Evolutionary conservation across 2,329 filamentous ascomycete species (phyloP).

Genomic region (Ceratocystis cacaofunesta): DNA sequence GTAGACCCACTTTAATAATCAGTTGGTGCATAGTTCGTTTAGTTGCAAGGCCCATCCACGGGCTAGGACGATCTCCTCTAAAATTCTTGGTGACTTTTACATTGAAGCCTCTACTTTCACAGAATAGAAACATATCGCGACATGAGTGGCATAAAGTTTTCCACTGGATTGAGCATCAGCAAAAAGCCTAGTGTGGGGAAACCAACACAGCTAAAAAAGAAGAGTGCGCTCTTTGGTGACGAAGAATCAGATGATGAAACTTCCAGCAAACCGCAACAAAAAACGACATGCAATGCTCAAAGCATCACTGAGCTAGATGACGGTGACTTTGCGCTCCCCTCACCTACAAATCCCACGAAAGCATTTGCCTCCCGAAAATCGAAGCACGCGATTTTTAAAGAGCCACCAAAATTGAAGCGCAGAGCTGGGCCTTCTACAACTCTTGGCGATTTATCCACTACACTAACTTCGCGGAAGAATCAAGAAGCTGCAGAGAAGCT

Average conservation of each 20-base stretch:
- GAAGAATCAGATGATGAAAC: conserved; percentile 41
- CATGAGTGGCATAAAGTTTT: conserved; percentile 34
- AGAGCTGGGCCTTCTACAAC: conserved; percentile 29
- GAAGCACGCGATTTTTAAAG: conserved; percentile 19
- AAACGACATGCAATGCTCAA: conserved; percentile 27
- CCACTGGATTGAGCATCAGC: conserved; percentile 43
- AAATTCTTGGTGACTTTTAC: neutral
- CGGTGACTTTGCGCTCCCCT: conserved; percentile 14
- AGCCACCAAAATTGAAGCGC: conserved; percentile 21
- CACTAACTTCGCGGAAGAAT: conserved; percentile 47
- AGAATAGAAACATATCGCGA: conserved; percentile 19
- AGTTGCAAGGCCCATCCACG: neutral
- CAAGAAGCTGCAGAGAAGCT: conserved; percentile 49
- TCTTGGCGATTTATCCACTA: conserved; percentile 52
- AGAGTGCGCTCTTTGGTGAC: conserved; percentile 44
- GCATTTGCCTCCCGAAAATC: conserved; percentile 19
- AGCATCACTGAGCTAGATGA: conserved; percentile 50
- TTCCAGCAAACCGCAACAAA: conserved; percentile 26
- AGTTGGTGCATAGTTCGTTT: neutral
- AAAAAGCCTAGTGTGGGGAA: conserved; percentile 42
- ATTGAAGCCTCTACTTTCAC: neutral
- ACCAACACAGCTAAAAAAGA: conserved; percentile 34
- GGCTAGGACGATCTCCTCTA: neutral
- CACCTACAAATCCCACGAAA: conserved; percentile 15
- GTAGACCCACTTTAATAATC: neutral